Base-by-base conservation (phyloP, 192 early-diverging fungal genomes). In the Phycomyces nitens region DNA sequence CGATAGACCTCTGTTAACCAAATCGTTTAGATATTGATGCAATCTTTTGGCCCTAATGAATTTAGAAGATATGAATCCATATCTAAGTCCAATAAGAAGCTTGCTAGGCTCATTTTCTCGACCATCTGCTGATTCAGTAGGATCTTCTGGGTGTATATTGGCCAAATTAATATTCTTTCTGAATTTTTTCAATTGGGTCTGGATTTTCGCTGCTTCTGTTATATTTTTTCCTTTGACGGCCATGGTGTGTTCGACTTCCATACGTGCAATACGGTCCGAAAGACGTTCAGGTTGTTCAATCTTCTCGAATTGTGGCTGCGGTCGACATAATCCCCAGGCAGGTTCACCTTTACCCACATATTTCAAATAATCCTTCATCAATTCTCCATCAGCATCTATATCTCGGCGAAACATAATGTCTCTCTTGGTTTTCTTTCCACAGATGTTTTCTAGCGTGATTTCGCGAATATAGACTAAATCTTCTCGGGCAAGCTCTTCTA, bases 31-130 rank as follows among this genome's bases (percentile, higher is more conserved):
- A 47, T 59, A 65, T 38, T 55, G 38, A 40, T 65, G 58, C 34
- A 71, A 22, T 11, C 57, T n/a, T 27, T 71, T 71, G 20, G 22
- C 58, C 1, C 69, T 56, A 38, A 60, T 59, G 23, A 71, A 57
- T 2, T 53, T 43, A 7, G 63, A 27, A 60, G 57, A 43, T 21
- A 65, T 15, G 34, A 41, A 71, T 5, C 69, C 69, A 47, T 41
- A 65, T 23, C 43, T 41, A 22, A 53, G 27, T 0, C 57, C 57
- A n/a, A 26, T 51, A 14, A 60, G 41, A 22, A 67, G 24, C 56
- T 43, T 26, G 59, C 34, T 22, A 15, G 26, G 58, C 7, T 7
- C 29, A 7, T 7, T 5, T 34, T 34, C 7, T 7, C 29, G 29
- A 34, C 29, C 7, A 34, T 2, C 2, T 34, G 29, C 29, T 34